Conservation (phyloP, 352 stramenopile genomes). For the Phytophthora constricta region DNA sequence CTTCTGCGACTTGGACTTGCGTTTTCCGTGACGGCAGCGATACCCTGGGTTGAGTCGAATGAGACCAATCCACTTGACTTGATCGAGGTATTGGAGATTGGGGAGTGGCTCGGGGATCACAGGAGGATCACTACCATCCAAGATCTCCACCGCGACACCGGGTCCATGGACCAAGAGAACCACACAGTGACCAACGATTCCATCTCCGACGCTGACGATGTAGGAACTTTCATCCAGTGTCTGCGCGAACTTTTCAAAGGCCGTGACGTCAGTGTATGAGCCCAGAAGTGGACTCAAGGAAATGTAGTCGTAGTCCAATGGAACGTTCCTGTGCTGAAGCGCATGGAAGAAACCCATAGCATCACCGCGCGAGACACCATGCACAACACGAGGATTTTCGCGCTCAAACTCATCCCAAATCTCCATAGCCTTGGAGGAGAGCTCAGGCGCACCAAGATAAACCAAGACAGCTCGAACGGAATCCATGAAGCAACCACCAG, state of each 20-base stretch:
- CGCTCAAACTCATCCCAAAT: background rate
- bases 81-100: background rate
- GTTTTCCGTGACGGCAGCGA: background rate
- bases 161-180: slow-evolving; percentile 2
- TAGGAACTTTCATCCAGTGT: background rate
- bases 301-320: background rate
- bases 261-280: background rate
- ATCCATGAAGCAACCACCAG: slow-evolving; percentile 7
- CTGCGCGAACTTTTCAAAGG: background rate
- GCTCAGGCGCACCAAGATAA: background rate
- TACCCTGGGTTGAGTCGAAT: background rate
- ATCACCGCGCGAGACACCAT: background rate
- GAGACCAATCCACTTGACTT: background rate
- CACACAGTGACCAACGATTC: background rate
- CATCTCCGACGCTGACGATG: background rate
- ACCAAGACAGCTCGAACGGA: background rate
- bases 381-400: background rate
- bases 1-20: background rate
- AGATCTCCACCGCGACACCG: background rate
- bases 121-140: background rate
- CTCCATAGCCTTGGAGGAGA: background rate
- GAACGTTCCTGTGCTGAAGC: background rate
- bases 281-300: background rate
- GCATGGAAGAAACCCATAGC: background rate
- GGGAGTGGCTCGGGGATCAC: background rate